These are phyloP conservation scores for Phytopythium delawarense DNA, from an alignment of 352 stramenopile species.

Conservation along the genomic window DNA sequence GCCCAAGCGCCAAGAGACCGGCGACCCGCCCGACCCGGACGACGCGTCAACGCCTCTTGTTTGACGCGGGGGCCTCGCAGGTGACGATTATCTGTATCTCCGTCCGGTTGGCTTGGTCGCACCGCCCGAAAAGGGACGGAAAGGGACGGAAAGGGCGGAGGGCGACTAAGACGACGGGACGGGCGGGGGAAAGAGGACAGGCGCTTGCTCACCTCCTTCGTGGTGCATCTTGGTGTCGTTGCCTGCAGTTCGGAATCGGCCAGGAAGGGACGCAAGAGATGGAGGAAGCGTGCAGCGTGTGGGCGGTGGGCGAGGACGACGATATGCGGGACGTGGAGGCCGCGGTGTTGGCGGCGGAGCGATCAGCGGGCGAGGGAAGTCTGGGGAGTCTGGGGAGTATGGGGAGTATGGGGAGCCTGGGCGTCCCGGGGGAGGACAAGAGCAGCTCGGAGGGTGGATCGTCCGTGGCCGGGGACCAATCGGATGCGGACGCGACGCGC, in stretches of 20 bases:
- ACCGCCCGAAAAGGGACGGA: neutral
- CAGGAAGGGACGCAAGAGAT: neutral
- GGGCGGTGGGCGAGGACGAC: neutral
- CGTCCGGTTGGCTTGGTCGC: neutral
- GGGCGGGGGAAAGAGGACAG: neutral
- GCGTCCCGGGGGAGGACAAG: neutral
- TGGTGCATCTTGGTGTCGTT: neutral
- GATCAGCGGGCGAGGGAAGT: too few relatives aligned
- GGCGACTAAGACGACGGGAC: neutral
- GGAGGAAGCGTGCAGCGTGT: neutral
- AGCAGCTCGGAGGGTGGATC: neutral
- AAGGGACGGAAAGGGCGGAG: neutral
- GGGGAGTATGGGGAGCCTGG: too few relatives aligned
- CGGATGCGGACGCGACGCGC: neutral
- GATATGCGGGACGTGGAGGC: constrained; percentile 3
- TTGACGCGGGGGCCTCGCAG: neutral
- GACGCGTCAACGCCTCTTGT: too few relatives aligned
- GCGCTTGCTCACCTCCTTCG: neutral
- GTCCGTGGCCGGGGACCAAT: neutral
- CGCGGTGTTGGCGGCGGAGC: neutral
- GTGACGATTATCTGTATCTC: neutral
- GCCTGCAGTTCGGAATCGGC: neutral
- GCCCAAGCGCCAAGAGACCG: neutral
- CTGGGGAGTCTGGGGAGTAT: too few relatives aligned
- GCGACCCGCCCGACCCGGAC: too few relatives aligned